Evolutionary conservation across 2,329 filamentous ascomycete species (phyloP).

Genomic region (Colletotrichum siamense): DNA sequence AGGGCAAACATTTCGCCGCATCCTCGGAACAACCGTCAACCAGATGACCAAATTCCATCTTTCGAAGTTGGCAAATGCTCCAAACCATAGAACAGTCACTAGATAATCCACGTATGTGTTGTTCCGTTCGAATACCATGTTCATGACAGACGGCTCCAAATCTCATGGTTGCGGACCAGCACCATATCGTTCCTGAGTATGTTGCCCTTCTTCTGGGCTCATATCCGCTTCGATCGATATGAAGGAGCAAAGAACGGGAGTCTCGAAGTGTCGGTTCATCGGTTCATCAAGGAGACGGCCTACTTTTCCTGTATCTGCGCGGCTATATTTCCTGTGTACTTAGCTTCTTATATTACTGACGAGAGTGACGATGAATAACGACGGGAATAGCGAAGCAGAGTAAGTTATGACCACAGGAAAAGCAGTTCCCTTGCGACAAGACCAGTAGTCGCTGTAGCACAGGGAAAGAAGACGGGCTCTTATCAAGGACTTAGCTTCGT

Average conservation of each 20-base stretch:
- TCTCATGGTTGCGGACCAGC: background rate
- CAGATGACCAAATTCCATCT: accelerated
- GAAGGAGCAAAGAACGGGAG: background rate
- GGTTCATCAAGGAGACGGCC: background rate
- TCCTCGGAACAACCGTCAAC: background rate
- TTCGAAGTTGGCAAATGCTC: background rate
- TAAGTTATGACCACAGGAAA: background rate
- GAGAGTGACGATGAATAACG: background rate
- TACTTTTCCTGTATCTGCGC: background rate
- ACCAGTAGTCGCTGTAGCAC: background rate
- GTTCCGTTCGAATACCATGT: accelerated
- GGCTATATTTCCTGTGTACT: background rate
- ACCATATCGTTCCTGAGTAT: background rate
- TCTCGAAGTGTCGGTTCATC: background rate
- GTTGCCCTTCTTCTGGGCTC: background rate
- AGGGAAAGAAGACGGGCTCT: background rate
- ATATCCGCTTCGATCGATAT: background rate
- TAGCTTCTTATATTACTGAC: background rate
- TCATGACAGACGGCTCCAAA: background rate
- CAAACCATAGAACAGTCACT: background rate
- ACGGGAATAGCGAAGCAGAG: accelerated
- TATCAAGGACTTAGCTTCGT: background rate
- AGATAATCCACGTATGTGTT: background rate
- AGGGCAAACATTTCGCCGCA: background rate
- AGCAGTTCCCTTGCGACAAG: background rate